Percentiles rank a stretch among this genome's conserved stretches.
These are phyloP conservation scores for Vigna trinervia DNA, from an alignment of 306 rosid species.

Conservation along the genomic window DNA sequence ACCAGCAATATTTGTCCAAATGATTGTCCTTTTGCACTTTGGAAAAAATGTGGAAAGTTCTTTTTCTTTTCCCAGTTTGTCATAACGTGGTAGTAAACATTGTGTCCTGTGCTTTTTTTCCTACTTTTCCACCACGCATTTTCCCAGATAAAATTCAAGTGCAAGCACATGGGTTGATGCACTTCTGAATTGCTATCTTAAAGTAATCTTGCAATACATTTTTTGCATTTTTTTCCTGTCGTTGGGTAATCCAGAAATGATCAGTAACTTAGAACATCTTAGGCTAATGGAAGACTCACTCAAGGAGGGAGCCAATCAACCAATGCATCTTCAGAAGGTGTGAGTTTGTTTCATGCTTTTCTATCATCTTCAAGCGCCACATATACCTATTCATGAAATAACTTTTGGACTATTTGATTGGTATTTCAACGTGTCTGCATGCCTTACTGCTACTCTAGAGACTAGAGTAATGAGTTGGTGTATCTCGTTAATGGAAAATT, in stretches of 20 bases:
- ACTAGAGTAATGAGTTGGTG: not conserved
- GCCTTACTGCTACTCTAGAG: not conserved
- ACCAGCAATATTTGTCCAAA: not conserved
- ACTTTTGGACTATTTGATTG: not conserved
- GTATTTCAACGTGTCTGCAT: not conserved
- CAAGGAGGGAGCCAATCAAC: constrained; percentile 49
- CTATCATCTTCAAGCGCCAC: constrained; percentile 25
- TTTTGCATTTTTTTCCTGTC: constrained; percentile 42
- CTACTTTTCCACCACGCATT: not conserved
- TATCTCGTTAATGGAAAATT: constrained; percentile 21
- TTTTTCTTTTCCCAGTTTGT: not conserved
- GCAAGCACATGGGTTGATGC: constrained; percentile 14
- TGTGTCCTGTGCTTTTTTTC: not conserved
- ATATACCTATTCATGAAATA: not conserved
- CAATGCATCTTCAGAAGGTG: constrained; percentile 55
- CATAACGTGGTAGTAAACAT: not conserved
- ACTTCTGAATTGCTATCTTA: constrained; percentile 8
- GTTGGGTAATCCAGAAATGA: constrained; percentile 56
- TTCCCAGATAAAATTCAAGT: not conserved
- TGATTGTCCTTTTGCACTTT: not conserved
- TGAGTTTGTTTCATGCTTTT: constrained; percentile 26
- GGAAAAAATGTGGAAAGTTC: not conserved
- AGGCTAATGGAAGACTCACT: constrained; percentile 60
- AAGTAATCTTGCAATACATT: constrained; percentile 29
- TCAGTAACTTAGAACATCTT: constrained; percentile 51